phyloP scores from a whole-genome alignment of 768 basidiomycete genomes.

The Xanthoconium purpureum region DNA sequence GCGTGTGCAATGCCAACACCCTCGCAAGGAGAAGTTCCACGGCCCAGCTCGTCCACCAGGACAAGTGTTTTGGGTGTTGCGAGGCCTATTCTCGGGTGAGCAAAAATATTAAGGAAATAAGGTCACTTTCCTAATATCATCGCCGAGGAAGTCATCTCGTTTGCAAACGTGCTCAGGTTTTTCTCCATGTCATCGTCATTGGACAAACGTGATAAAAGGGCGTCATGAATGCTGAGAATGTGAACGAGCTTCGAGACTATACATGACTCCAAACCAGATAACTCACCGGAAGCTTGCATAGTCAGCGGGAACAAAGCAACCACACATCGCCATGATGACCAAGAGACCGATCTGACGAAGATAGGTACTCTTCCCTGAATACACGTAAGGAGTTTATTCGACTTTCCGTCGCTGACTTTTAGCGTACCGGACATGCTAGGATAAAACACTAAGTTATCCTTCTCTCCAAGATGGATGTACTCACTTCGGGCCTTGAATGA shows the following conservation, averaged over 20 bases:
- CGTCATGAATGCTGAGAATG: constrained; percentile 65
- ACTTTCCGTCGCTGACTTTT: not conserved
- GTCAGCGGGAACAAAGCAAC: constrained; percentile 90
- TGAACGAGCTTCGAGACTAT: not conserved
- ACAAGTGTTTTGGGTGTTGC: constrained; percentile 70
- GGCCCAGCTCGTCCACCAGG: constrained; percentile 88
- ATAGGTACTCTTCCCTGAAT: constrained; percentile 86
- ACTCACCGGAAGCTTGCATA: constrained; percentile 83
- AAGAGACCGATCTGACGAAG: constrained; percentile 84
- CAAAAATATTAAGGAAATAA: not conserved
- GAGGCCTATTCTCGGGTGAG: constrained; percentile 46
- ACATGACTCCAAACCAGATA: not conserved
- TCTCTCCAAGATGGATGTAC: constrained; percentile 19
- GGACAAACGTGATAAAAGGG: constrained; percentile 80
- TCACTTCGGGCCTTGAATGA: constrained; percentile 89
- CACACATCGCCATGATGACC: constrained; percentile 82
- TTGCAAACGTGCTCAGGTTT: constrained; percentile 90
- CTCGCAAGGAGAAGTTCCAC: constrained; percentile 85
- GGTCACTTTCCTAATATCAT: constrained; percentile 73
- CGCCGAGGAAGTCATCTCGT: constrained; percentile 88
- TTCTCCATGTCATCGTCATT: constrained; percentile 94
- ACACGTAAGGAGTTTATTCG: not conserved
- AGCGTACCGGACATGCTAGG: constrained; percentile 57
- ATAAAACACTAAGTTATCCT: not conserved
- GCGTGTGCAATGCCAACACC: constrained; percentile 82